A percentile compares a stretch with the other conserved stretches of the same genome.
Conservation (phyloP, 495 filamentous ascomycete genomes). For the Podospora conica region DNA sequence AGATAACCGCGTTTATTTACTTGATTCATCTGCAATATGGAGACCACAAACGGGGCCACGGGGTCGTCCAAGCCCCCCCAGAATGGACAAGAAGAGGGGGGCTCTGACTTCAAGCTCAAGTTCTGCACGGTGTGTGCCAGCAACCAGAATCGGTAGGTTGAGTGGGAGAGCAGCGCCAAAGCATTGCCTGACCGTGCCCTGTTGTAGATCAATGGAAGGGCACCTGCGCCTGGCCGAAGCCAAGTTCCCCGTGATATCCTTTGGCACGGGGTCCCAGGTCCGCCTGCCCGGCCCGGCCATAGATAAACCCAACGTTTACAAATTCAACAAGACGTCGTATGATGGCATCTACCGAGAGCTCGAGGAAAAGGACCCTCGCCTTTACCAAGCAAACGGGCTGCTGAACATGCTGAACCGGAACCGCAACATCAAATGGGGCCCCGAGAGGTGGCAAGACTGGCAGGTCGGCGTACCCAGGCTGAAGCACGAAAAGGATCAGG, state of each 20-base stretch:
- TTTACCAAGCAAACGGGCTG: slow-evolving; percentile 89
- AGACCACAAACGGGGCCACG: slow-evolving; percentile 26
- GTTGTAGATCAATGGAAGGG: slow-evolving; percentile 83
- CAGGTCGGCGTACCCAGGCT: slow-evolving; percentile 75
- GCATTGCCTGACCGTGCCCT: slow-evolving; percentile 3
- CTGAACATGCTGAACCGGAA: slow-evolving; percentile 95
- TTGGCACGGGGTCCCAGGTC: slow-evolving; percentile 93
- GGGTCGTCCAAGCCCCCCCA: slow-evolving; percentile 25
- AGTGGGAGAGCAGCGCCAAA: slow-evolving; percentile 4
- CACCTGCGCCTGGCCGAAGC: slow-evolving; percentile 82
- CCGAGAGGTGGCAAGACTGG: slow-evolving; percentile 99
- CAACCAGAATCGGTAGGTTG: slow-evolving; percentile 79
- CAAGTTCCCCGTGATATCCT: slow-evolving; percentile 92
- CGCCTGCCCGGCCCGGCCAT: slow-evolving; percentile 89
- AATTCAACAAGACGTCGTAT: slow-evolving; percentile 94
- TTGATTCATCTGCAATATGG: slow-evolving; percentile 24
- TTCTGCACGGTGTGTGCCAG: slow-evolving; percentile 99
- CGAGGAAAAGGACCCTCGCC: slow-evolving; percentile 69
- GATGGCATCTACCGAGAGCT: slow-evolving; percentile 87
- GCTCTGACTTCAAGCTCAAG: slow-evolving; percentile 67
- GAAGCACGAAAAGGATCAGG: slow-evolving; percentile 56
- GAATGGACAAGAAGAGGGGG: slow-evolving; percentile 37
- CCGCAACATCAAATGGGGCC: slow-evolving; percentile 83
- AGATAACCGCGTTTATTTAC: background rate
- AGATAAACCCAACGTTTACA: slow-evolving; percentile 91